Evolutionary conservation across 1,284 basidiomycete genomes (phyloP).

Genomic region (Cryptococcus sp.): DNA sequence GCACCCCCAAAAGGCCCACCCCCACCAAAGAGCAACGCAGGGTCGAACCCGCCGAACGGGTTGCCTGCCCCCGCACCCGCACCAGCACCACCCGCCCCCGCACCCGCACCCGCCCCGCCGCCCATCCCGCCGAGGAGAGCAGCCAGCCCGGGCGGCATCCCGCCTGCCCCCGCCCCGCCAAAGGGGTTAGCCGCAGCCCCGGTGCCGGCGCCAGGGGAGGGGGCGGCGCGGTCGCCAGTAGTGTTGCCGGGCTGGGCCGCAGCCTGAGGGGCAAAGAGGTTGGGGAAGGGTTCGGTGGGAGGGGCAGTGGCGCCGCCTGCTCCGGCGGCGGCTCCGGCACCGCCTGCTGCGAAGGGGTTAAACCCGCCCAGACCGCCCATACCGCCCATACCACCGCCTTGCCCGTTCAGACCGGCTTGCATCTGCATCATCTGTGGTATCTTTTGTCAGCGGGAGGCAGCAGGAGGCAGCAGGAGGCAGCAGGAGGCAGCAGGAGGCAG

Average conservation of each 20-base stretch:
- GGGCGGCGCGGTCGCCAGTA: background rate
- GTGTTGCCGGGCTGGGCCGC: background rate
- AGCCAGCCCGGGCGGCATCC: slow-evolving; percentile 2
- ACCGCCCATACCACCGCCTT: slow-evolving; percentile 28
- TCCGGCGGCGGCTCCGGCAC: slow-evolving; percentile 23
- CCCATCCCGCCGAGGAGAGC: background rate
- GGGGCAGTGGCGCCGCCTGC: slow-evolving; percentile 21
- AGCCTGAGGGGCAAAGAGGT: slow-evolving; percentile 38
- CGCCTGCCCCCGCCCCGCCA: slow-evolving; percentile 18
- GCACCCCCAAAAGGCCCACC: slow-evolving; percentile 21
- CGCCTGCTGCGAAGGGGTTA: slow-evolving; percentile 29
- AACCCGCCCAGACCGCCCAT: slow-evolving; percentile 29
- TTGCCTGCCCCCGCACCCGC: slow-evolving; percentile 22
- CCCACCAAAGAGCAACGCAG: slow-evolving; percentile 56
- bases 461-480: background rate
- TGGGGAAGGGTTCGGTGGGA: slow-evolving; percentile 45
- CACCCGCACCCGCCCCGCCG: slow-evolving; percentile 19
- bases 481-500: background rate
- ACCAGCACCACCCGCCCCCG: slow-evolving; percentile 15
- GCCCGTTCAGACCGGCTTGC: slow-evolving; percentile 51
- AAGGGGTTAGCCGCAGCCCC: slow-evolving; percentile 2
- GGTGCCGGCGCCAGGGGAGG: slow-evolving; percentile 13
- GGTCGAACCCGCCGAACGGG: slow-evolving; percentile 39
- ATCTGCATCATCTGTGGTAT: slow-evolving; percentile 69
- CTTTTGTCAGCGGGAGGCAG: slow-evolving; percentile 1